These are phyloP conservation scores for Microascus cirrosus DNA, from an alignment of 2,329 filamentous ascomycete genomes.

Conservation along the genomic window DNA sequence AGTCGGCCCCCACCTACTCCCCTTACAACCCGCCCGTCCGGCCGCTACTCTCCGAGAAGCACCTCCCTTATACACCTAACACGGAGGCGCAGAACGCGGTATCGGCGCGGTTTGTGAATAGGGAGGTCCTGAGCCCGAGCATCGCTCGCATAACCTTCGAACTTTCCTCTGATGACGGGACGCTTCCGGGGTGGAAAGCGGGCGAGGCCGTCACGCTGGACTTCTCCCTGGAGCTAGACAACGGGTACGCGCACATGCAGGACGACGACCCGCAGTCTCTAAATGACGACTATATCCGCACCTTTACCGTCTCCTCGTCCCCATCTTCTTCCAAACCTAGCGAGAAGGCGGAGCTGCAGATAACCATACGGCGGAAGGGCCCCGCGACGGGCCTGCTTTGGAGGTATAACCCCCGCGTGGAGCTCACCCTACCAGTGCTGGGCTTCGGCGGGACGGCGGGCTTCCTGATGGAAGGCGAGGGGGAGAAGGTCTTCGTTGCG, in stretches of 20 bases:
- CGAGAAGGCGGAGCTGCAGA: conserved; percentile 44
- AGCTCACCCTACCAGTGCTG: conserved; percentile 54
- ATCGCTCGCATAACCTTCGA: conserved; percentile 53
- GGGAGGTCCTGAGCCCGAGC: conserved; percentile 51
- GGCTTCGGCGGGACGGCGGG: conserved; percentile 58
- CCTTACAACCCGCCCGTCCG: conserved; percentile 73
- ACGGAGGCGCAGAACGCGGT: conserved; percentile 8
- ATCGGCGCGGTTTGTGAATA: conserved; percentile 44
- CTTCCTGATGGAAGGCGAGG: conserved; percentile 17
- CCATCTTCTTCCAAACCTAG: conserved; percentile 24
- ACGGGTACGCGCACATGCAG: conserved; percentile 74
- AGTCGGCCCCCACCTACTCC: conserved; percentile 34
- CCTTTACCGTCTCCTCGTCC: conserved; percentile 66
- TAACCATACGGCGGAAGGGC: conserved; percentile 61
- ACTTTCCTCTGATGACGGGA: conserved; percentile 13
- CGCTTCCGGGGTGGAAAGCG: conserved; percentile 38
- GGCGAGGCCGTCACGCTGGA: conserved; percentile 65
- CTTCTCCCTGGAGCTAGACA: conserved; percentile 53
- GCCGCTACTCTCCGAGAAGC: conserved; percentile 48
- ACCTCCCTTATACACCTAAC: background rate
- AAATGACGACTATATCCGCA: conserved; percentile 77
- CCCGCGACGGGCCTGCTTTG: conserved; percentile 57
- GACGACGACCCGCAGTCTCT: conserved; percentile 68
- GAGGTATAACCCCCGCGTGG: conserved; percentile 35
- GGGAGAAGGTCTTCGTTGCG: conserved; percentile 50